These are phyloP conservation scores for Kandelia obovata DNA, from an alignment of 345 rosid species.

Conservation along the genomic window DNA sequence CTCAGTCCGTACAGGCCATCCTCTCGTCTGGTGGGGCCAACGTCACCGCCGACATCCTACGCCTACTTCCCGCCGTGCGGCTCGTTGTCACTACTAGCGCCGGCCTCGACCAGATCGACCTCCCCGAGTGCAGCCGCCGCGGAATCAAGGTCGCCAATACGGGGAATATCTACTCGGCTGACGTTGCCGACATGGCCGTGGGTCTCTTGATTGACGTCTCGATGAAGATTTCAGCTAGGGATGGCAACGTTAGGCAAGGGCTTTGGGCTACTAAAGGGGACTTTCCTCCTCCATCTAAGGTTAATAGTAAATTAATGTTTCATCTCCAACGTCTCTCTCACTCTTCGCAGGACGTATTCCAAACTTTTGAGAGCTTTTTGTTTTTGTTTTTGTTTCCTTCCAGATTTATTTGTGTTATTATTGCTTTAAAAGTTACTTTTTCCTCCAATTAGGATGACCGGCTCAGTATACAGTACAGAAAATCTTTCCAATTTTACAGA, in stretches of 20 bases:
- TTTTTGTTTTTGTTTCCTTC: no score
- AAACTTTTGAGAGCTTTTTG: no score
- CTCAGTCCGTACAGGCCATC: constrained; percentile 6
- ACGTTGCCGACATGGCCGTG: constrained; percentile 54
- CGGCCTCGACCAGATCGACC: constrained; percentile 55
- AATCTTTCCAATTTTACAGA: no score
- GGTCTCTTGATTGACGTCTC: constrained; percentile 46
- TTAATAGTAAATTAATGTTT: not conserved
- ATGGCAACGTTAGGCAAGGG: constrained; percentile 45
- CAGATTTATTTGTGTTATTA: no score
- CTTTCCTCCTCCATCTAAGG: constrained; percentile 47
- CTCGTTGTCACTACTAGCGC: constrained; percentile 42
- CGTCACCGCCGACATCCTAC: constrained; percentile 18
- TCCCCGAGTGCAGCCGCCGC: constrained; percentile 50
- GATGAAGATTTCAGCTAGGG: constrained; percentile 46
- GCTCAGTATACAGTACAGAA: no score
- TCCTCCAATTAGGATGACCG: no score
- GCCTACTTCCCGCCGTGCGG: constrained; percentile 36
- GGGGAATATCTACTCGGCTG: constrained; percentile 39
- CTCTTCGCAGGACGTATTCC: no score
- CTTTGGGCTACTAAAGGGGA: constrained; percentile 35
- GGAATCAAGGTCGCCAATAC: constrained; percentile 44
- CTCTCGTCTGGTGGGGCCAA: not conserved
- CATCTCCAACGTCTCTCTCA: no score
- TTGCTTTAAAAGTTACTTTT: no score